Evolutionary conservation across 305 asterid species (phyloP), one percentile per base, ranked within the genome.

Genomic region (Fraxinus ornus): DNA sequence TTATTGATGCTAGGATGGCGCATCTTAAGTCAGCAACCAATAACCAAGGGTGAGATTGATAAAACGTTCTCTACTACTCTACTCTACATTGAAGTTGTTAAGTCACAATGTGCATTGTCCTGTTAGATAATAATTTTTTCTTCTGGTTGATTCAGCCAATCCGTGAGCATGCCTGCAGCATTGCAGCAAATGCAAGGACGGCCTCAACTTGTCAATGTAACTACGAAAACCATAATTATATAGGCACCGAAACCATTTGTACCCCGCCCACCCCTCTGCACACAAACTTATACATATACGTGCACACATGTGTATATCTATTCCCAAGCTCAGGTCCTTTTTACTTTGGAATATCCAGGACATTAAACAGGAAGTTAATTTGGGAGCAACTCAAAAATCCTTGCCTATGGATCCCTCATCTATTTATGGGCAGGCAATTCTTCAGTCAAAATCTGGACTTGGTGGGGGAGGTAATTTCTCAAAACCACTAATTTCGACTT

Each of bases 141-240:
- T 76, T 78, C 81, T 86, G 90, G 85, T 86, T 88, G 86, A 86
- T 90, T 82, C 97, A 97, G 98, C 84, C 99, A 95, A 89, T 85
- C 93, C 92, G 91, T 92, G 44, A 88, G 89, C 90, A 92, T 97
- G 97, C 88, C 97, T 87, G 95, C 92, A 55, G 94, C 98, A 62
- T 87, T 97, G 92, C 99, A 97, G 91, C 99, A 93, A 86, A 93
- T 94, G 89, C 99, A 97, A 87, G 99, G 98, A 80, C 86, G 98
- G 73, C 89, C 97, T 10, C 99, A 95, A 86, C 87, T 93, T 83
- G 88, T 93, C 79, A 84, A 85, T 82, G 99, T 97, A 94, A 90
- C 71, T 80, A 78, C 86, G 70, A 49, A 81, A 76, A 85, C 77
- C 78, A 37, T 84, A 71, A 85, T 64, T 84, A 74, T 32, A 32